Conservation (phyloP, 2,329 filamentous ascomycete species). For the Phialophora macrospora region DNA sequence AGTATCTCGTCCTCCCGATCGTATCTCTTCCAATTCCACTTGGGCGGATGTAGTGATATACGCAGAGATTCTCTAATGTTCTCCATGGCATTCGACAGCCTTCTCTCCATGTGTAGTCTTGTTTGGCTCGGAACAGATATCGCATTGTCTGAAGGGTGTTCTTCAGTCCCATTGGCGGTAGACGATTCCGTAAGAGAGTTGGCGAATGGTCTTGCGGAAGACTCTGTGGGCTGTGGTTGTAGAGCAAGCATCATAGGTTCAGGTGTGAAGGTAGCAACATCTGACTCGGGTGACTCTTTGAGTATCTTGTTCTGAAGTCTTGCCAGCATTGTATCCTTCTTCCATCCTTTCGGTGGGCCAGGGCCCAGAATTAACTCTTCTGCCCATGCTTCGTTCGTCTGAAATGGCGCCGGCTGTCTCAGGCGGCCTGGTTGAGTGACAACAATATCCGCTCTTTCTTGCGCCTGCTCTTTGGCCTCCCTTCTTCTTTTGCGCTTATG, state of each 20-base stretch:
- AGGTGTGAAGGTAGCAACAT: not conserved
- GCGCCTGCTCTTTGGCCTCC: slow-evolving; percentile 71
- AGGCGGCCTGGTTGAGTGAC: slow-evolving; percentile 73
- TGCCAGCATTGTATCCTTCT: slow-evolving; percentile 31
- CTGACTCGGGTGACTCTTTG: slow-evolving; percentile 36
- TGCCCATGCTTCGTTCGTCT: slow-evolving; percentile 85
- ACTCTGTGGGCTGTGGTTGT: slow-evolving; percentile 6
- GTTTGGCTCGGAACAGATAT: slow-evolving; percentile 76
- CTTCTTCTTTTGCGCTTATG: slow-evolving; percentile 72
- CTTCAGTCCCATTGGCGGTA: slow-evolving; percentile 8
- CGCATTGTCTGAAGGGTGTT: not conserved
- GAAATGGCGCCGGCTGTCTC: slow-evolving; percentile 76
- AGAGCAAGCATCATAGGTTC: not conserved
- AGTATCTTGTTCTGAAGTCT: slow-evolving; percentile 55
- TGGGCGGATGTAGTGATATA: slow-evolving; percentile 54
- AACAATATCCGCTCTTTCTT: slow-evolving; percentile 62
- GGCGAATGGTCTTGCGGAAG: slow-evolving; percentile 17
- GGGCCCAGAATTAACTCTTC: slow-evolving; percentile 87
- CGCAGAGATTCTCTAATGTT: slow-evolving; percentile 63
- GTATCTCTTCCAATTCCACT: slow-evolving; percentile 79
- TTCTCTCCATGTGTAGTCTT: slow-evolving; percentile 88
- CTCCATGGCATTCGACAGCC: slow-evolving; percentile 75
- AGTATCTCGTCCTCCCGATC: slow-evolving; percentile 87
- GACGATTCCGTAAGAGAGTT: slow-evolving; percentile 8
- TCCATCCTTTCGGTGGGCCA: slow-evolving; percentile 58